These are phyloP conservation scores for Erigeron canadensis DNA, from an alignment of 129 eudicot species.

Conservation along the genomic window DNA sequence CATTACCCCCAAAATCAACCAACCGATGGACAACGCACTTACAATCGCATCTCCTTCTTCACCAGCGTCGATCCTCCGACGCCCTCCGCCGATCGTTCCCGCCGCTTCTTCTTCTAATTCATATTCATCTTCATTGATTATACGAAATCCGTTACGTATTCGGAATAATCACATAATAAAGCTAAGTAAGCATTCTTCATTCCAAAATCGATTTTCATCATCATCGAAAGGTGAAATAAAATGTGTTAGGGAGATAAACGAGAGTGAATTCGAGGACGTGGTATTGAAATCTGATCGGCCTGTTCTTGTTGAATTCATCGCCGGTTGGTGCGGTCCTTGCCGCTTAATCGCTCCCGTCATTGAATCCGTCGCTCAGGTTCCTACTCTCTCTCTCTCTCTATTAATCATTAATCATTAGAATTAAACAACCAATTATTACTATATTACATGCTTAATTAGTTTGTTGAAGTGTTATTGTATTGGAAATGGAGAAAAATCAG, in stretches of 20 bases:
- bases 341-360: slow-evolving; percentile 71
- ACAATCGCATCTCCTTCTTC: slow-evolving; percentile 33
- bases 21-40: slow-evolving; percentile 25
- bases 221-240: slow-evolving; percentile 27
- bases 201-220: slow-evolving; percentile 16
- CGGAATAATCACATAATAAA: neutral
- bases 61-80: slow-evolving; percentile 19
- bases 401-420: too few relatives aligned
- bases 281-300: slow-evolving; percentile 78
- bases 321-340: slow-evolving; percentile 89
- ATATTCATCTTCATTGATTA: slow-evolving; percentile 21
- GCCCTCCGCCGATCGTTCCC: slow-evolving; percentile 18
- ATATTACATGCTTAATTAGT: too few relatives aligned
- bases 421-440: too few relatives aligned
- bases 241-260: slow-evolving; percentile 60
- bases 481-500: too few relatives aligned
- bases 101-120: slow-evolving; percentile 15
- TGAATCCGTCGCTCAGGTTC: slow-evolving; percentile 63
- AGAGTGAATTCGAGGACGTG: slow-evolving; percentile 50
- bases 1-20: slow-evolving; percentile 27
- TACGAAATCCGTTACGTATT: slow-evolving; percentile 11
- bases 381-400: too few relatives aligned
- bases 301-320: slow-evolving; percentile 80
- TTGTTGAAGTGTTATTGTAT: too few relatives aligned
- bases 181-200: slow-evolving; percentile 17